Evolutionary conservation across 345 rosid species (phyloP).

Genomic region (Eutrema yunnanense): DNA sequence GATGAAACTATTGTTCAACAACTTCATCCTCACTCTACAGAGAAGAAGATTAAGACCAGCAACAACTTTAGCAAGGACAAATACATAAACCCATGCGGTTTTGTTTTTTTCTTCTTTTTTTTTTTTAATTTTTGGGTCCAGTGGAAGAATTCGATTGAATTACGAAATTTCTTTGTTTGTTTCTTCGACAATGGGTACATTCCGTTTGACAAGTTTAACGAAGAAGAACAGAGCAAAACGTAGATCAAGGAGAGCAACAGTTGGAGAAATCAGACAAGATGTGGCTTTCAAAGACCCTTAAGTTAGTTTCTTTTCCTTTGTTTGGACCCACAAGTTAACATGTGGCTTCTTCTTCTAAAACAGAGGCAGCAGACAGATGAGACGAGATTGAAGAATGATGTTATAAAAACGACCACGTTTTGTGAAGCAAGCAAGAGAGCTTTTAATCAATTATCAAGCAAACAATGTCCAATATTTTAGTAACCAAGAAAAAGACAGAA

Average conservation of each 20-base stretch:
- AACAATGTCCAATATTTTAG: neutral
- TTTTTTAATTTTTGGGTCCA: neutral
- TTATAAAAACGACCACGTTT: neutral
- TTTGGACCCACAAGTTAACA: neutral
- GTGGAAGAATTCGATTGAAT: neutral
- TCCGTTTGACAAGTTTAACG: neutral
- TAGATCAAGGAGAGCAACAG: too few relatives aligned
- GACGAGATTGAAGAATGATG: neutral
- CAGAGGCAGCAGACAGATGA: neutral
- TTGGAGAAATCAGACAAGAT: neutral
- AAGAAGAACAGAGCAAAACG: neutral
- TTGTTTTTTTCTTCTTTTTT: too few relatives aligned
- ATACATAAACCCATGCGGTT: neutral
- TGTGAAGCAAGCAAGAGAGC: neutral
- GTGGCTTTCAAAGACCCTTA: neutral
- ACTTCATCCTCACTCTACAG: neutral
- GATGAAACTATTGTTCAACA: neutral
- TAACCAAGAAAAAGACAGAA: neutral
- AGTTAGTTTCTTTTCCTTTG: neutral
- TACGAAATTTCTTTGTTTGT: neutral
- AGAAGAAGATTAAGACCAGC: neutral
- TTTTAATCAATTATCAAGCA: neutral
- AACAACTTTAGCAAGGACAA: neutral
- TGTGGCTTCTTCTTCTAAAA: neutral
- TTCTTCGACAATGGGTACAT: neutral